Evolutionary conservation across 163 green algal species (phyloP).

Genomic region (Botryococcus braunii): DNA sequence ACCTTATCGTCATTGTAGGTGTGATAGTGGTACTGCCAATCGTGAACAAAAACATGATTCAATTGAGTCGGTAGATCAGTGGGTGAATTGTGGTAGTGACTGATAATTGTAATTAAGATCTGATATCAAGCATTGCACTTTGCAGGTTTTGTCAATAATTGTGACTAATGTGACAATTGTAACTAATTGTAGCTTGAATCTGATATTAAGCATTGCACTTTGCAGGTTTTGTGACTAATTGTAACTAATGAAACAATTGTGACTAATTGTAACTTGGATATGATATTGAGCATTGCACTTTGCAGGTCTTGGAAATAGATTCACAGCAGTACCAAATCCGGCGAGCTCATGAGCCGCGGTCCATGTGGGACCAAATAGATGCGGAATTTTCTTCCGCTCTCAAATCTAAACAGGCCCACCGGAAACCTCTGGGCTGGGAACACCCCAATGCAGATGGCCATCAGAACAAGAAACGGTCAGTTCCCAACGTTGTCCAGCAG

Average conservation of each 20-base stretch:
- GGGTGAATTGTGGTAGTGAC: too few relatives aligned
- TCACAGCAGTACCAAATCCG: conserved; percentile 47
- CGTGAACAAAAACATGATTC: too few relatives aligned
- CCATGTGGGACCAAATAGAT: conserved; percentile 14
- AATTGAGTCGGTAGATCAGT: too few relatives aligned
- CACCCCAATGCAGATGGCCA: neutral
- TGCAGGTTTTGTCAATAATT: neutral
- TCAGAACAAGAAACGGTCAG: conserved; percentile 1
- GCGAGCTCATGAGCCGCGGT: conserved; percentile 25
- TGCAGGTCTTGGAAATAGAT: conserved; percentile 40
- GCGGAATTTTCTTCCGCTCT: conserved; percentile 5
- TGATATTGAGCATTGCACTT: neutral
- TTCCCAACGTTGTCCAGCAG: conserved; percentile 15
- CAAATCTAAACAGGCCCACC: neutral
- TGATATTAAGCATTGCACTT: neutral
- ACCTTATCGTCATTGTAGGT: too few relatives aligned
- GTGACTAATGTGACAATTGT: neutral
- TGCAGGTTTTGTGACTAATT: neutral
- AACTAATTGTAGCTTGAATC: neutral
- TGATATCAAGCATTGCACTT: neutral
- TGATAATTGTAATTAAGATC: too few relatives aligned
- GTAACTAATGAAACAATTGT: neutral
- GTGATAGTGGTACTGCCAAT: too few relatives aligned
- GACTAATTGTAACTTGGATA: neutral
- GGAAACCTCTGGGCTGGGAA: neutral